phyloP scores from a whole-genome alignment of 176 grass and related monocot genomes.

The Alopecurus myosuroides region DNA sequence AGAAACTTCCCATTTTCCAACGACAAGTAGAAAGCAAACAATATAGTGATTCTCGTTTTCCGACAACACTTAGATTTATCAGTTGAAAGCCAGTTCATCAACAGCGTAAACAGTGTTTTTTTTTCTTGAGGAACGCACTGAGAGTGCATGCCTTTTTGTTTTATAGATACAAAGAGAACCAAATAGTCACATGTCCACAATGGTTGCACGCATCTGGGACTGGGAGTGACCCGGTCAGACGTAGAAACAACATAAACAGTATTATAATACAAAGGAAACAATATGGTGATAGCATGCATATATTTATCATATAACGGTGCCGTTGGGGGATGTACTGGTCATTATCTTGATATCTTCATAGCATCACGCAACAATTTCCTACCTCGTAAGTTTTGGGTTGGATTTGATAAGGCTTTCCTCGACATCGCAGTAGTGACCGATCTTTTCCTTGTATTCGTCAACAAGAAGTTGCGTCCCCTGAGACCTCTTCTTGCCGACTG shows the following conservation, averaged over 20 bases:
- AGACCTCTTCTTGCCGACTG: slow-evolving; percentile 86
- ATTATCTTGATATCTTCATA: not conserved
- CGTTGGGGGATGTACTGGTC: not conserved
- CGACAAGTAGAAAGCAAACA: not conserved
- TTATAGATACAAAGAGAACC: too few relatives aligned
- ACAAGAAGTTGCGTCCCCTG: slow-evolving; percentile 69
- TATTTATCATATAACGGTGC: not conserved
- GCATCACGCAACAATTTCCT: not conserved
- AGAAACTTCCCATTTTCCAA: not conserved
- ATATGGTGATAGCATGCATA: not conserved
- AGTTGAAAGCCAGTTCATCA: not conserved
- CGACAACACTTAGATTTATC: not conserved
- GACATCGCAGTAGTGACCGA: slow-evolving; percentile 65
- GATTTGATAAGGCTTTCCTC: slow-evolving; percentile 65
- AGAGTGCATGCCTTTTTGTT: too few relatives aligned
- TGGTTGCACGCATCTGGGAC: too few relatives aligned
- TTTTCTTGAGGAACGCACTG: too few relatives aligned
- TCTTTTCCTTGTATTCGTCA: slow-evolving; percentile 81
- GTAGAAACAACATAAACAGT: too few relatives aligned
- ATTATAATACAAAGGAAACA: not conserved
- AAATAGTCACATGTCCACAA: too few relatives aligned
- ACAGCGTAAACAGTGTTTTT: not conserved
- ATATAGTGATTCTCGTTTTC: not conserved
- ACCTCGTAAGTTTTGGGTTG: slow-evolving; percentile 86
- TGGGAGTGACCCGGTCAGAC: too few relatives aligned